Evolutionary conservation across 1,284 basidiomycete species (phyloP), one percentile per base, ranked within the genome.

Genomic region (Papiliotrema terrestris): DNA sequence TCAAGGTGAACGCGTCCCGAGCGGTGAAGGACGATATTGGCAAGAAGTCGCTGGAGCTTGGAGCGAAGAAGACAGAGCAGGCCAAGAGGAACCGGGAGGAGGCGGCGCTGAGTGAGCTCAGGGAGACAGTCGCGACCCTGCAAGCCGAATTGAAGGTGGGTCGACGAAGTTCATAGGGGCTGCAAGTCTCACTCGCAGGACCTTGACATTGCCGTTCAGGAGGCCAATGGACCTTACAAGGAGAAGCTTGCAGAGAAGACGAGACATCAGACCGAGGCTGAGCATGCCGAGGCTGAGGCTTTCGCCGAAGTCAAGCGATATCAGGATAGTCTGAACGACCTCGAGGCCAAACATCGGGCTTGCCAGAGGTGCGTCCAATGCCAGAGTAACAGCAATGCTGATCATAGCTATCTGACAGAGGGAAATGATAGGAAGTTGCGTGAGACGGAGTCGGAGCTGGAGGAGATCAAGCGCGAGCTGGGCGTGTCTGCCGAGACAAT

Each of bases 381-480:
- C 59, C 17, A 29, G 20, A 5, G 19, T 20, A 13, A 20, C 15
- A 9, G 3, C 8, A 11, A 32, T 32, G 37, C 45, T 41, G 15
- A 39, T 45, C 6, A 4, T 22, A 93, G 90, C 58, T 92, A 92
- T 71, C 80, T 87, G 52, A 83, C 84, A 44, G 84, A 86, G 45
- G 86, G 85, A 59, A 83, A 84, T 42, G 83, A 81, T 3, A 81
- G 83, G 15, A 78, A 82, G 55, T 79, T 92, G 36, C 78, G 82
- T 35, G 85, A 88, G 43, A 86, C 82, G 65, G 80, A 81, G 23
- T 79, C 81, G 15, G 81, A 81, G 49, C 81, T 91, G 29, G 61
- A 74, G 13, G 70, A 77, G 22, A 63, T 80, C 44, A 74, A 76
- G 22, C 54, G 59, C 0, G 73, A 77, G 50, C 72, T 79, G 38